Base-by-base conservation (phyloP, 352 stramenopile genomes). In the Globisporangium perplexum region DNA sequence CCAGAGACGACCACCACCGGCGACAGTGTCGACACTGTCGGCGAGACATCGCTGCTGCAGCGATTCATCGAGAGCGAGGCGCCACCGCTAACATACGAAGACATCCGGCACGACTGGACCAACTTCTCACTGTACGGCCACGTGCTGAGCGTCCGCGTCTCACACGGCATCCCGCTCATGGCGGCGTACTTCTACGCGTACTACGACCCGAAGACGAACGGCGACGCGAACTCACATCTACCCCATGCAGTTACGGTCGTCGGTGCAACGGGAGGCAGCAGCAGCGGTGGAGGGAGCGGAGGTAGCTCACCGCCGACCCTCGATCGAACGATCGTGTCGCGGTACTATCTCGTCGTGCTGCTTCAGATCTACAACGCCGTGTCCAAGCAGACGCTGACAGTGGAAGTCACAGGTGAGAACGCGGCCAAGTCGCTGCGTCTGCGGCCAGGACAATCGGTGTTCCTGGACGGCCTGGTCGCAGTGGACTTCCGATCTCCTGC, bases 181-280 rank as follows among this genome's bases (percentile, higher is more conserved):
- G 77, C 73, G n/a, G 73, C 77, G 8, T 86, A 72, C 53, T 86
- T 86, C 47, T 71, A 82, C 53, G 62, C 77, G 15, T 86, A 88
- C 49, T 88, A 88, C 59, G 71, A 86, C 33, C 57, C 69, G 0
- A 85, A 83, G 46, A 85, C 71, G 12, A 74, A 80, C 50, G 54
- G 36, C 20, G n/a, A 8, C 7, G 11, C 39, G 15, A 38, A 12
- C 24, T 42, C 39, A 10, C 24, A 15, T 14, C 14, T 15, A 17
- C 14, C 45, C 7, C 10, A 42, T 7, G 68, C 71, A 42, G n/a
- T n/a, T n/a, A n/a, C n/a, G n/a, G 50, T 46, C 12, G 50, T 53
- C 6, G 39, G 53, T 5, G 50, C 47, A 17, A 50, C 54, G 7
- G 52, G 56, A 26, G 46, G 57, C 15, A n/a, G 39, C n/a, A n/a